Evolutionary conservation across 1,284 basidiomycete species (phyloP), one percentile per base, ranked within the genome.

Genomic region (Rhodotorula sp.): DNA sequence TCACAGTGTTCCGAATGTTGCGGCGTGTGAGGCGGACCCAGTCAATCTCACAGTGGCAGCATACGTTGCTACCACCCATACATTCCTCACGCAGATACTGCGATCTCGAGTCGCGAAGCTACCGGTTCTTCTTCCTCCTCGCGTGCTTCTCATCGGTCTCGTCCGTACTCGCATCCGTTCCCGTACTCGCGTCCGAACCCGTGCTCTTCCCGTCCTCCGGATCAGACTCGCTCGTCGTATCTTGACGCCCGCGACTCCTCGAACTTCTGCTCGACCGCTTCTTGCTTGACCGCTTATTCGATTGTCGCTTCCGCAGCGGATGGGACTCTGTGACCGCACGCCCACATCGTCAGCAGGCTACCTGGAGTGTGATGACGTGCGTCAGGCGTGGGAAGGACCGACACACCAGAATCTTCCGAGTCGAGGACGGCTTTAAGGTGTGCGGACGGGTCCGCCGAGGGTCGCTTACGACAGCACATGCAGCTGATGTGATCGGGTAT

Each of bases 401-500:
- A 39, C 36, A 34, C 24, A 55, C 54, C 54, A 1, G 54, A 55
- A 13, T 55, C 54, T 32, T 32, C 32, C 54, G 54, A 55, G 54
- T 55, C 54, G 30, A 55, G 54, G 24, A 34, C 54, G 22, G 32
- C 10, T 24, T 36, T 55, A 24, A 34, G 24, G 2, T 34, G 24
- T 9, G 54, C 54, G 11, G 57, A 27, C 22, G 7, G 19, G n/a
- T 11, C 51, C 5, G 52, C 13, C 19, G 64, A 46, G 4, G 58
- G 58, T 8, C 61, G 60, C 24, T 57, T 46, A 6, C 53, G 46
- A 49, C 60, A 67, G 44, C 66, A 67, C 44, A 67, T 47, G 22
- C 32, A 36, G 2, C 54, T 55, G 39, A 44, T 10, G 53, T 13
- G 53, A 10, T 20, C 9, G 15, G 3, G 10, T 17, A 7, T 5